Base-by-base conservation (phyloP, 306 rosid genomes). In the Alnus glutinosa region DNA sequence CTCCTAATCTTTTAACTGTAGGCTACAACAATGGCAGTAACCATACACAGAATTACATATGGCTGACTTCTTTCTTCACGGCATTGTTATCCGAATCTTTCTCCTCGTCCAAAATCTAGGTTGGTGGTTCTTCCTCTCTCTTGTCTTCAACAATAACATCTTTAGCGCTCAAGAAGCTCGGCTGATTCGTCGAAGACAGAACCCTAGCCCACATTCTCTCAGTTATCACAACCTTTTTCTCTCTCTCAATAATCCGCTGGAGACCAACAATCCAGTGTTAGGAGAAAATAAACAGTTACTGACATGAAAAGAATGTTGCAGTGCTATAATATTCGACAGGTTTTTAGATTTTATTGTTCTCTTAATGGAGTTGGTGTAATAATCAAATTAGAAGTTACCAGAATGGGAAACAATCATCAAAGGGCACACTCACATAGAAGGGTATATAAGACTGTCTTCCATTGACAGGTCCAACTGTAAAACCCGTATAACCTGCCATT, bases 171-270 rank as follows among this genome's bases (percentile, higher is more conserved):
- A 88, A 74, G 79, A 95, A 95, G 76, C 99, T 93, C 0, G 99
- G 99, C 74, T 95, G 98, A 78, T 95, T 90, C 13, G 99, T 95
- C 8, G 99, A 95, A 48, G 98, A 95, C 74, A 95, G 85, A 58
- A 95, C 89, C 92, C 99, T 85, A 10, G 99, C 99, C 98, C 99
- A 95, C 99, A 91, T 93, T 86, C 96, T 89, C 74, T 93, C 99
- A 4, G 98, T 90, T 78, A 93, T 95, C 88, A 93, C 99, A 12
- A 95, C 99, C 9, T 87, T 76, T 85, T 90, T 87, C 77, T 64
- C 91, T 48, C 75, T 86, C 85, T 95, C 97, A 0, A 58, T 90
- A 68, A 95, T 89, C 87, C 92, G 84, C 99, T 95, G 94, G 89
- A 79, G 39, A 79, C 70, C 32, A 39, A 37, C 9, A 0, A 23